Evolutionary conservation across 1,284 basidiomycete genomes (phyloP), one percentile per base, ranked within the genome.

Genomic region (Kalmanozyma brasiliensis): DNA sequence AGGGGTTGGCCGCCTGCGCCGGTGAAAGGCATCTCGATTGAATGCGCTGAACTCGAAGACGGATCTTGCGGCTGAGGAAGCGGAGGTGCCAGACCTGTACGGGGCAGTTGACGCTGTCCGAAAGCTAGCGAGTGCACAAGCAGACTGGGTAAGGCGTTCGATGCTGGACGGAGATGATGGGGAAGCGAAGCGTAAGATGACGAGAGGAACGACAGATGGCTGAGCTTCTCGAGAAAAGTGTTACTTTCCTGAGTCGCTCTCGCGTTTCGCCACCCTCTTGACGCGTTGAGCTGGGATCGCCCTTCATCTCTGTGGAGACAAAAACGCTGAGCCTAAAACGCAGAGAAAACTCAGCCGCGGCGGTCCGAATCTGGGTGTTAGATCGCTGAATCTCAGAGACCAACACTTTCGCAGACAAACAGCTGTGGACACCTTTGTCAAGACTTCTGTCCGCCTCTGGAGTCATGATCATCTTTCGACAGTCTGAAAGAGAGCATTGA

Each of bases 261-360:
- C 52, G 49, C 49, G 44, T 64, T 53, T 63, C 60, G 60, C 60
- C 60, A 63, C 60, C 49, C 30, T 29, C 55, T 48, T 48, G 56
- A 37, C 44, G 56, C 56, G 49, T 47, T 51, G 8, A 33, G 7
- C 13, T 4, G 29, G 26, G 26, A 29, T 29, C 26, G 26, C 26
- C 8, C 23, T 26, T 29, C 17, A n/a, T 23, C 13, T n/a, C 32
- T 52, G 49, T 58, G 43, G 48, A 46, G 56, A 22, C 9, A 33
- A 34, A 37, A 42, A 30, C 33, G 24, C 44, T 43, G n/a, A 42
- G 46, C 46, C 46, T 7, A 29, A 29, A 29, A 29, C 7, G 26
- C 26, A 29, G 7, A 29, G 26, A 29, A 14, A 45, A 46, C 43
- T 52, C 22, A 44, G 49, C 49, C 49, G 23, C 32, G 35, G 32